Evolutionary conservation across 345 rosid genomes (phyloP).

Genomic region (Toxicodendron radicans): DNA sequence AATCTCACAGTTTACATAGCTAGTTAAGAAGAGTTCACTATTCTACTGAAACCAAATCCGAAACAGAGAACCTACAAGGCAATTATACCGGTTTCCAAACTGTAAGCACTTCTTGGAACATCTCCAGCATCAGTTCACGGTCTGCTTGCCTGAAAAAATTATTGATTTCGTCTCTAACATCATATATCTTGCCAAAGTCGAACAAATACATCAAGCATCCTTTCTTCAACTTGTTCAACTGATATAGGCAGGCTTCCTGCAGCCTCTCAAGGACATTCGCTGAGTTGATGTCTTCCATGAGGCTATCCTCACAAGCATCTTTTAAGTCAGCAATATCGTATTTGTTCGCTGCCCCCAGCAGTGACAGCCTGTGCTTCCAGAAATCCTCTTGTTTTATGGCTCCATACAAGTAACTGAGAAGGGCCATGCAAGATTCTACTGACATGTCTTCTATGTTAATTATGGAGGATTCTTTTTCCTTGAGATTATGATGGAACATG

Average conservation of each 20-base stretch:
- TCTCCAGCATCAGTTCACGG: slow-evolving; percentile 76
- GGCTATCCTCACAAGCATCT: slow-evolving; percentile 85
- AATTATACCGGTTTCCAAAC: slow-evolving; percentile 68
- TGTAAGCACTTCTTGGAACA: slow-evolving; percentile 86
- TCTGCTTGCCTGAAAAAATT: slow-evolving; percentile 81
- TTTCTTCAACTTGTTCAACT: slow-evolving; percentile 78
- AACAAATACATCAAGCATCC: slow-evolving; percentile 82
- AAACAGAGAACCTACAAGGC: not conserved
- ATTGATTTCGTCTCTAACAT: slow-evolving; percentile 71
- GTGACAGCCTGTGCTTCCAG: slow-evolving; percentile 81
- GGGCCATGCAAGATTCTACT: slow-evolving; percentile 73
- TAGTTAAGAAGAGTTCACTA: not conserved
- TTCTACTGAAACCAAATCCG: not conserved
- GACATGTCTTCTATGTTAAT: slow-evolving; percentile 86
- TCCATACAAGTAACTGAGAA: slow-evolving; percentile 82
- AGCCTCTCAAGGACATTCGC: slow-evolving; percentile 84
- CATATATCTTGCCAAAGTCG: slow-evolving; percentile 88
- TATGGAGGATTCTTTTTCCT: slow-evolving; percentile 83
- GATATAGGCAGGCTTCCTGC: slow-evolving; percentile 92
- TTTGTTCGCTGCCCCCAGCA: slow-evolving; percentile 83
- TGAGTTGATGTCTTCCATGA: slow-evolving; percentile 81
- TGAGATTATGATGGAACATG: slow-evolving; percentile 90
- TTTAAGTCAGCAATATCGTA: slow-evolving; percentile 71
- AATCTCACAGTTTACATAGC: not conserved
- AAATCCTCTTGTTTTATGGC: slow-evolving; percentile 77